Conservation (phyloP, 2,329 filamentous ascomycete genomes). For the Stylonectria norvegica region DNA sequence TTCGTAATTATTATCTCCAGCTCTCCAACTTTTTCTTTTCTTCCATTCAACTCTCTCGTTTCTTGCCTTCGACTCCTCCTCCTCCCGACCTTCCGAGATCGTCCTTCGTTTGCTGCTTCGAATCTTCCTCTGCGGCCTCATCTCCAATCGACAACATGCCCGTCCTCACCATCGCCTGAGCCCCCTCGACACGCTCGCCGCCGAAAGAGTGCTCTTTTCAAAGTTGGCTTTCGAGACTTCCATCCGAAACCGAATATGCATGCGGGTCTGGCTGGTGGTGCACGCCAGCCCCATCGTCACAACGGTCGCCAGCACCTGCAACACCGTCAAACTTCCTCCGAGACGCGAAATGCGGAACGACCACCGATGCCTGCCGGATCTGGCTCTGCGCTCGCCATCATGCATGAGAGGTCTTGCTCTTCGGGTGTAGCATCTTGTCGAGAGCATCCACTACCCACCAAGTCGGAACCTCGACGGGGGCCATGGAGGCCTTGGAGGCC, state of each 20-base stretch:
- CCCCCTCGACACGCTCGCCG: slow-evolving; percentile 13
- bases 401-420: slow-evolving; percentile 5
- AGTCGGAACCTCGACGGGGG: slow-evolving; percentile 12
- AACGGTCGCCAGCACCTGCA: slow-evolving; percentile 12
- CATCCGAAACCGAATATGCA: slow-evolving; percentile 21
- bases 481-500: slow-evolving; percentile 15
- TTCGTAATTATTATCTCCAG: background rate
- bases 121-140: slow-evolving; percentile 9
- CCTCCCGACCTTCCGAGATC: slow-evolving; percentile 13
- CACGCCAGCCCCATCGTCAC: slow-evolving; percentile 19
- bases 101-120: slow-evolving; percentile 16
- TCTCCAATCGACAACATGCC: slow-evolving; percentile 3
- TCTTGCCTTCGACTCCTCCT: slow-evolving; percentile 6
- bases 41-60: slow-evolving; percentile 1
- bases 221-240: slow-evolving; percentile 8
- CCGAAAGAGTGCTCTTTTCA: slow-evolving; percentile 4
- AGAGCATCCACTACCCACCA: too few species aligned
- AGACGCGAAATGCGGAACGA: slow-evolving; percentile 24
- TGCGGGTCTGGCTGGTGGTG: slow-evolving; percentile 19
- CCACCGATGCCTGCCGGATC: slow-evolving; percentile 12
- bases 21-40: background rate
- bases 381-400: slow-evolving; percentile 17
- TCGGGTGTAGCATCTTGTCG: too few species aligned
- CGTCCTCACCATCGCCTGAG: slow-evolving; percentile 23
- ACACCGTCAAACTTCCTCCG: slow-evolving; percentile 11